A percentile compares a stretch with the other conserved stretches of the same genome.
These are phyloP conservation scores for Vigna unguiculata DNA, from an alignment of 306 rosid genomes.

Conservation along the genomic window DNA sequence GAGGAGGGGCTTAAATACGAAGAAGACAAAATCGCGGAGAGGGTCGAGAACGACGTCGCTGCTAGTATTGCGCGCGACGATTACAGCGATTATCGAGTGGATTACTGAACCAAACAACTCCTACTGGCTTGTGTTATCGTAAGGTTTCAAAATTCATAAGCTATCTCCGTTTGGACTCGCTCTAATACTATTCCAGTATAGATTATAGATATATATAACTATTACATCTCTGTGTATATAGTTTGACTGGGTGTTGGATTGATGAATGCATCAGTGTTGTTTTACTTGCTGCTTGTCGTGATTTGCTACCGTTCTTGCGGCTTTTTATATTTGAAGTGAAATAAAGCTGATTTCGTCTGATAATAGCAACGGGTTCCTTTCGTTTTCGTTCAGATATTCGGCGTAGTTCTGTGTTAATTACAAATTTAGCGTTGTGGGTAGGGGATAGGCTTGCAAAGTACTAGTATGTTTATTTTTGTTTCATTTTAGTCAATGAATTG, in stretches of 20 bases:
- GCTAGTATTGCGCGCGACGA: slow-evolving; percentile 62
- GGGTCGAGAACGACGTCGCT: slow-evolving; percentile 57
- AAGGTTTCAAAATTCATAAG: slow-evolving; percentile 40
- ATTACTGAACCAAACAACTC: slow-evolving; percentile 37
- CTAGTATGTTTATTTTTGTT: not conserved
- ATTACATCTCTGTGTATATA: slow-evolving; percentile 37
- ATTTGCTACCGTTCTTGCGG: slow-evolving; percentile 35
- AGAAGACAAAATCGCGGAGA: slow-evolving; percentile 69
- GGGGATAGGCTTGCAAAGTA: not conserved
- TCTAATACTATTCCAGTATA: slow-evolving; percentile 37
- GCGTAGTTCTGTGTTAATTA: not conserved
- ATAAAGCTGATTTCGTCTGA: slow-evolving; percentile 38
- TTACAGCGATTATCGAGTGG: slow-evolving; percentile 57
- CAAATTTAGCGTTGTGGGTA: slow-evolving; percentile 6
- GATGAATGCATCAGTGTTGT: slow-evolving; percentile 21
- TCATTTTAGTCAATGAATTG: not conserved
- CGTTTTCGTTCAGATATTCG: not conserved
- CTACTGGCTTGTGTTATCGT: not conserved
- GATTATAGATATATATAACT: not conserved
- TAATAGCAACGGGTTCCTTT: not conserved
- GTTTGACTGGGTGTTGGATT: slow-evolving; percentile 40
- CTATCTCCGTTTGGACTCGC: not conserved
- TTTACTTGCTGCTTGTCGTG: slow-evolving; percentile 37
- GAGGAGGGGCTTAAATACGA: slow-evolving; percentile 77
- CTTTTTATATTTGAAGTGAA: slow-evolving; percentile 32